A percentile compares a stretch with the other conserved stretches of the same genome.
phyloP scores from a whole-genome alignment of 202 grass and related monocot species.

The Cymbopogon flexuosus region DNA sequence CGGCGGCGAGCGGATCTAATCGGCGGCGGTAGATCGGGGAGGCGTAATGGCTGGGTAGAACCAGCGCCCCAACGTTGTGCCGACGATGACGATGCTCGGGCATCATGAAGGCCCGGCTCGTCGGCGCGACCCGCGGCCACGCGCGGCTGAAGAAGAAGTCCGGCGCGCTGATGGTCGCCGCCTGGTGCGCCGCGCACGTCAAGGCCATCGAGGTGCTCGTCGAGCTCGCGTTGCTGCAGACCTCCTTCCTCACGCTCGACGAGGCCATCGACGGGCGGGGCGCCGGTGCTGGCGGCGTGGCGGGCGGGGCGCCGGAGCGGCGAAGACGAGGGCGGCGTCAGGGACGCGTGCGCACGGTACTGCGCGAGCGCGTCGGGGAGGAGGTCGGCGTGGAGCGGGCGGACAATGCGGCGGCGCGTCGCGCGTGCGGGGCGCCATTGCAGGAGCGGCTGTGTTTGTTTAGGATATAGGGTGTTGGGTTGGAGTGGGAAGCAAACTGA shows the following conservation, averaged over 20 bases:
- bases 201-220: slow-evolving; percentile 94
- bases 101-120: slow-evolving; percentile 71
- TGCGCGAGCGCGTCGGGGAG: too few relatives aligned
- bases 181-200: slow-evolving; percentile 65
- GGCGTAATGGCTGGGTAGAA: slow-evolving; percentile 58
- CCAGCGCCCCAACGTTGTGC: slow-evolving; percentile 63
- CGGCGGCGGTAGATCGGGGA: not conserved
- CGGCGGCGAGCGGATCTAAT: not conserved
- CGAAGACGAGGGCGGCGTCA: too few relatives aligned
- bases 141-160: slow-evolving; percentile 93
- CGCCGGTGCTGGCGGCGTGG: too few relatives aligned
- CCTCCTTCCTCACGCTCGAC: slow-evolving; percentile 84
- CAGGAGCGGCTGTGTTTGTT: too few relatives aligned
- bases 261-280: too few relatives aligned
- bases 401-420: too few relatives aligned
- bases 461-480: too few relatives aligned
- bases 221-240: slow-evolving; percentile 82
- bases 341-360: too few relatives aligned
- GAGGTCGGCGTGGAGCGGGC: too few relatives aligned
- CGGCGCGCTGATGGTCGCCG: slow-evolving; percentile 73
- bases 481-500: too few relatives aligned
- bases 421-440: too few relatives aligned
- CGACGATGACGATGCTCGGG: slow-evolving; percentile 89
- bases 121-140: slow-evolving; percentile 79
- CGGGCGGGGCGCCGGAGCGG: too few relatives aligned